Evolutionary conservation across 208 protist genomes (phyloP).

Genomic region (Wallacemonas sp.): DNA sequence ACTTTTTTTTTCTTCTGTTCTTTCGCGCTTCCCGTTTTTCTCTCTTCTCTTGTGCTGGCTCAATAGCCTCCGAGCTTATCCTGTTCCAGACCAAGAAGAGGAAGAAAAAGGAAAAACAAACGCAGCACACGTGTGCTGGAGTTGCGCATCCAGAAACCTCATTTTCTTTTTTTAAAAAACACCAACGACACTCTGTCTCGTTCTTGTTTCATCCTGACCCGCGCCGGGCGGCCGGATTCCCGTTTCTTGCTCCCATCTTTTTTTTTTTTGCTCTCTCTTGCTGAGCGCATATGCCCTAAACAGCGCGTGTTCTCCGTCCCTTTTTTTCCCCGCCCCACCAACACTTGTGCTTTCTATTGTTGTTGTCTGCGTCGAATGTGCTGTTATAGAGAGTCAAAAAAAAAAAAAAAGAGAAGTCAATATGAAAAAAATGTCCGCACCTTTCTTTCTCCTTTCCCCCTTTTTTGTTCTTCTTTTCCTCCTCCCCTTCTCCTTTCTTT

Average conservation of each 20-base stretch:
- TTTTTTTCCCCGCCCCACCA: no score
- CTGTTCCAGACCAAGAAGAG: no score
- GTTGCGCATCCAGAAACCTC: not conserved
- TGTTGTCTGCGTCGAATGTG: not conserved
- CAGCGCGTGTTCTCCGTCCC: not conserved
- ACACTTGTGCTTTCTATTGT: not conserved
- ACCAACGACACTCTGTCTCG: no score
- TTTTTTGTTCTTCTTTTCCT: conserved; percentile 3
- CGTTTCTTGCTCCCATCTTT: not conserved
- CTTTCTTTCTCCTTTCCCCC: conserved; percentile 3
- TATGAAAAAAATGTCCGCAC: not conserved
- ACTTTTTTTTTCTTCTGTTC: not conserved
- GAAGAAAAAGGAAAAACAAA: no score
- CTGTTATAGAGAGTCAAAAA: not conserved
- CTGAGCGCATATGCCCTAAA: not conserved
- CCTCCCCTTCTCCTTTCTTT: conserved; percentile 1
- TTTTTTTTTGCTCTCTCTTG: conserved; percentile 2
- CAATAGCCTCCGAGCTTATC: not conserved
- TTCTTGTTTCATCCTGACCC: not conserved
- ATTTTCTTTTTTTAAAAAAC: conserved; percentile 1
- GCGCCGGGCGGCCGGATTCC: not conserved
- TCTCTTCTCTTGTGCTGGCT: not conserved
- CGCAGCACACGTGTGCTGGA: not conserved
- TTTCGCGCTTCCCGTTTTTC: not conserved
- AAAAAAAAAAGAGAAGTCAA: not conserved